A percentile compares a stretch with the other conserved stretches of the same genome.
Evolutionary conservation across 1,284 basidiomycete genomes (phyloP).

Genomic region (Vanrija humicola): DNA sequence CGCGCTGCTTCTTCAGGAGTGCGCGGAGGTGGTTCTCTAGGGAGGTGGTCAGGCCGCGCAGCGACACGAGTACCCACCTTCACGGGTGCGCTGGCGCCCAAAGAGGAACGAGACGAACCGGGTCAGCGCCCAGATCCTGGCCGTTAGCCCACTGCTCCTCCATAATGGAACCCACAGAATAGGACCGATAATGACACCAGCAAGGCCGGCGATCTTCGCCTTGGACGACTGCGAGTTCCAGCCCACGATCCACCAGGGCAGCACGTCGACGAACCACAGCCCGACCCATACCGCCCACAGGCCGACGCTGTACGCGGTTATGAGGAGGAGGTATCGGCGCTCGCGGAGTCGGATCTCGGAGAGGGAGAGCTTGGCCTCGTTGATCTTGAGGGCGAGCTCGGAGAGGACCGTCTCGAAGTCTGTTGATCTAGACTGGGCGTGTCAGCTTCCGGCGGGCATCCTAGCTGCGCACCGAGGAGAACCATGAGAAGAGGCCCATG

Average conservation of each 20-base stretch:
- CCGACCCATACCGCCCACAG: slow-evolving; percentile 75
- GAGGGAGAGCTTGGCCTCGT: slow-evolving; percentile 63
- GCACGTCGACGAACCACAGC: slow-evolving; percentile 70
- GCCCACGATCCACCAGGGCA: slow-evolving; percentile 54
- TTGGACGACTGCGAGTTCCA: slow-evolving; percentile 39
- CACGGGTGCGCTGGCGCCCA: slow-evolving; percentile 71
- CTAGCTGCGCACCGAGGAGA: slow-evolving; percentile 25
- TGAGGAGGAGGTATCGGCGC: slow-evolving; percentile 70
- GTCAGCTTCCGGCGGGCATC: neutral
- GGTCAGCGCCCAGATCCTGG: slow-evolving; percentile 75
- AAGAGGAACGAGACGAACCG: slow-evolving; percentile 85
- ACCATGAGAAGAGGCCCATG: slow-evolving; percentile 46
- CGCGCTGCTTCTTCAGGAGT: slow-evolving; percentile 73
- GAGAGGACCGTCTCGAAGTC: slow-evolving; percentile 56
- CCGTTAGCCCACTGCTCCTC: neutral
- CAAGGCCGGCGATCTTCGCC: slow-evolving; percentile 55
- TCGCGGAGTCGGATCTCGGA: slow-evolving; percentile 84
- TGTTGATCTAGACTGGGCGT: slow-evolving; percentile 36
- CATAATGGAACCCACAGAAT: slow-evolving; percentile 61
- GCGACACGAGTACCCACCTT: slow-evolving; percentile 59
- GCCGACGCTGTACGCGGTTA: slow-evolving; percentile 76
- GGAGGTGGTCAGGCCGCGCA: neutral
- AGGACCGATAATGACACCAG: slow-evolving; percentile 65
- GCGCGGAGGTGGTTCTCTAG: slow-evolving; percentile 73
- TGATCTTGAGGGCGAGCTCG: slow-evolving; percentile 51